These are phyloP conservation scores for Pharus latifolius DNA, from an alignment of 176 grass and related monocot species.

Conservation along the genomic window DNA sequence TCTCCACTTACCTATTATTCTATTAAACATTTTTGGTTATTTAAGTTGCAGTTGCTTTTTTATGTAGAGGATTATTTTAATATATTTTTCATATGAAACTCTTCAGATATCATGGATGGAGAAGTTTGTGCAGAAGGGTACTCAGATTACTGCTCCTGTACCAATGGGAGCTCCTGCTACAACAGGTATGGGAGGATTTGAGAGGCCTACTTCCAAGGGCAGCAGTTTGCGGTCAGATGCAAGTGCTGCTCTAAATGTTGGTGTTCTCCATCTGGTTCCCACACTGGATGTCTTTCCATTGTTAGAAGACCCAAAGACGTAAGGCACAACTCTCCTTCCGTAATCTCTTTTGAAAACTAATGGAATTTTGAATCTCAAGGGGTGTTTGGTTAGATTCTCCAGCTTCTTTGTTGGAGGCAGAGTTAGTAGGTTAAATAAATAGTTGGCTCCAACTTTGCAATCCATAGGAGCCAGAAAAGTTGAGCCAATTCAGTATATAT, in stretches of 20 bases:
- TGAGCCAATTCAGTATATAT: conserved; percentile 8
- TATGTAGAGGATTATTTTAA: conserved; percentile 1
- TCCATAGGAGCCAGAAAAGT: not conserved
- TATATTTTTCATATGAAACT: conserved; percentile 5
- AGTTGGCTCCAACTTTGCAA: not conserved
- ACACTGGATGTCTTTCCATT: conserved; percentile 90
- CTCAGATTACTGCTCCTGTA: conserved; percentile 92
- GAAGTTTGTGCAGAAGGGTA: conserved; percentile 97
- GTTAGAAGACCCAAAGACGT: conserved; percentile 83
- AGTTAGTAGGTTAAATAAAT: no score
- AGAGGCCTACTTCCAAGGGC: conserved; percentile 79
- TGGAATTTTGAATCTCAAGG: not conserved
- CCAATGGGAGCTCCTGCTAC: conserved; percentile 86
- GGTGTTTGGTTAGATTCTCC: no score
- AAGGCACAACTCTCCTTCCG: conserved; percentile 33
- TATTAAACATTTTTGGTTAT: conserved; percentile 14
- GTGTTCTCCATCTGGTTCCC: conserved; percentile 94
- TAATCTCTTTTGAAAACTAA: not conserved
- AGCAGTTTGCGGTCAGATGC: conserved; percentile 84
- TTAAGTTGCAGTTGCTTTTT: not conserved
- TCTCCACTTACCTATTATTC: not conserved
- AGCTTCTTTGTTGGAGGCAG: no score
- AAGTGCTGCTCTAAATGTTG: conserved; percentile 85
- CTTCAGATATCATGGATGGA: conserved; percentile 99
- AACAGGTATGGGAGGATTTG: conserved; percentile 98